These are phyloP conservation scores for Cystobasidiopsis lactophilus DNA, from an alignment of 768 basidiomycete genomes.

Conservation along the genomic window DNA sequence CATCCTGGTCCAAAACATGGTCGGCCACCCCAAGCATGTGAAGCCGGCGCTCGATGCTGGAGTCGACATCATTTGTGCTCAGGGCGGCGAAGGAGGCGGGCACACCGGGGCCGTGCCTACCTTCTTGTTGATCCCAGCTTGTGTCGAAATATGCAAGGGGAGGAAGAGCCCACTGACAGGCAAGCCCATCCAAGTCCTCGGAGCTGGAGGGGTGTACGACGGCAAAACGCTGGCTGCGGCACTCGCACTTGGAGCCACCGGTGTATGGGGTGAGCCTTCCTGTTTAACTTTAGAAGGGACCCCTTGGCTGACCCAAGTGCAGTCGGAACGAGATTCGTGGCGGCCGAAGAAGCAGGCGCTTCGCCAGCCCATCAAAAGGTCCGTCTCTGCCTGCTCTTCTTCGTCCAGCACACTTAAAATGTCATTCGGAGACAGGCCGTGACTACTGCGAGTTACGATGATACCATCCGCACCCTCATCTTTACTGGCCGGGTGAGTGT, in stretches of 20 bases:
- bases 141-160: constrained; percentile 61
- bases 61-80: constrained; percentile 74
- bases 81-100: constrained; percentile 78
- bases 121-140: constrained; percentile 70
- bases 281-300: constrained; percentile 41
- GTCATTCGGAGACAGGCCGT: constrained; percentile 6
- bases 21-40: constrained; percentile 61
- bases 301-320: background rate
- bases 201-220: constrained; percentile 78
- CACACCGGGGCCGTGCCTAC: constrained; percentile 73
- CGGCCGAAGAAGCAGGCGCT: constrained; percentile 12
- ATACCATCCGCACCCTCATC: constrained; percentile 63
- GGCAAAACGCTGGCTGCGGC: constrained; percentile 30
- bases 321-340: constrained; percentile 14
- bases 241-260: constrained; percentile 69
- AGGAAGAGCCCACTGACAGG: constrained; percentile 58
- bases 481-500: constrained; percentile 31
- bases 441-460: constrained; percentile 34
- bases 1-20: constrained; percentile 70
- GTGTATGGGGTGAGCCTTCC: constrained; percentile 46
- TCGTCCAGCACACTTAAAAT: too few relatives aligned
- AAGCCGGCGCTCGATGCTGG: constrained; percentile 35
- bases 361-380: background rate
- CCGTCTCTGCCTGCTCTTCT: background rate
- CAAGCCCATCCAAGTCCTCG: constrained; percentile 63